phyloP scores from a whole-genome alignment of 371 early-diverging fungal species.

The Mortierella sp. region DNA sequence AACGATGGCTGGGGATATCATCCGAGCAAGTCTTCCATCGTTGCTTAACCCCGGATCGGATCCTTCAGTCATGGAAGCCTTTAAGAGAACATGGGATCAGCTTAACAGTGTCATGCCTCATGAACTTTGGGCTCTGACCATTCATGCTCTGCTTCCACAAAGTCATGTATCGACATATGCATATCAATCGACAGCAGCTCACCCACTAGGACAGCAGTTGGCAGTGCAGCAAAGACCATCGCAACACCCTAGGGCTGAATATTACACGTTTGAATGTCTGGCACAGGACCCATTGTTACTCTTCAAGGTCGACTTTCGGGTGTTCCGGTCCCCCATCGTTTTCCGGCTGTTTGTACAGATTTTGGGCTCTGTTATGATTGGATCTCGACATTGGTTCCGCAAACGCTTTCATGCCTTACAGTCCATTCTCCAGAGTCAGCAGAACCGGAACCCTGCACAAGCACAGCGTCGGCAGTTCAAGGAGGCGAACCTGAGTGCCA shows the following conservation, averaged over 20 bases:
- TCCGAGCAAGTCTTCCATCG: conserved; percentile 33
- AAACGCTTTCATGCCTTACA: conserved; percentile 40
- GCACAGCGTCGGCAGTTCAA: conserved; percentile 51
- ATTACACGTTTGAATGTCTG: conserved; percentile 56
- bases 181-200: not conserved
- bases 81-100: conserved; percentile 52
- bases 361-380: conserved; percentile 33
- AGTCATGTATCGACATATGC: not conserved
- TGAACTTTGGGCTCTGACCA: conserved; percentile 49
- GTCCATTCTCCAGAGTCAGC: conserved; percentile 13
- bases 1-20: conserved; percentile 17
- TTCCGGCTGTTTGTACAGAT: conserved; percentile 66
- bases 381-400: conserved; percentile 36
- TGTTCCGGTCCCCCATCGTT: conserved; percentile 60
- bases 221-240: not conserved
- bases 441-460: conserved; percentile 13
- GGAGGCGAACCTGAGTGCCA: conserved; percentile 60
- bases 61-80: conserved; percentile 43
- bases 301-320: conserved; percentile 62
- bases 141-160: conserved; percentile 28
- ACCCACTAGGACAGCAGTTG: not conserved
- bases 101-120: conserved; percentile 51
- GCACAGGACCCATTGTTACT: conserved; percentile 62
- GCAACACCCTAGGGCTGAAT: not conserved
- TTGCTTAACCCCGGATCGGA: conserved; percentile 33